A percentile compares a stretch with the other conserved stretches of the same genome.
phyloP scores from a whole-genome alignment of 2,329 filamentous ascomycete species.

The Harringtonia lauricola region DNA sequence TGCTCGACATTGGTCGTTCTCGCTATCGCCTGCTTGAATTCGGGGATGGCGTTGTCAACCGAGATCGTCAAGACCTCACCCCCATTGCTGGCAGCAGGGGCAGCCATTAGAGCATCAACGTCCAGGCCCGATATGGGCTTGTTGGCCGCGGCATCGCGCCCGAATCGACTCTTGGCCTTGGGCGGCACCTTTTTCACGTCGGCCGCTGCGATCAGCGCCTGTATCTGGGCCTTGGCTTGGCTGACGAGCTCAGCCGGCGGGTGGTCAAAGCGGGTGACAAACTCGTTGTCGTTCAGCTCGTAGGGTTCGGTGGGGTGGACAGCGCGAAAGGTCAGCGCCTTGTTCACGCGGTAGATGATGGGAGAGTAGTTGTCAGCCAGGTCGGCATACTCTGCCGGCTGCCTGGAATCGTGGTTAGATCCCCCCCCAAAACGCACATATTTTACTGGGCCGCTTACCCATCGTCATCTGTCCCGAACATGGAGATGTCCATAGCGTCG shows the following conservation, averaged over 20 bases:
- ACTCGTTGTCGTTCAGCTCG: slow-evolving; percentile 47
- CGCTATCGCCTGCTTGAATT: slow-evolving; percentile 73
- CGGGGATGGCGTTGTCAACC: slow-evolving; percentile 69
- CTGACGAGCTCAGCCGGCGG: slow-evolving; percentile 58
- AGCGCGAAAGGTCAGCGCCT: slow-evolving; percentile 74
- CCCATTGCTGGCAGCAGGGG: slow-evolving; percentile 10
- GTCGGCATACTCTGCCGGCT: slow-evolving; percentile 55
- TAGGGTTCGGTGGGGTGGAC: slow-evolving; percentile 58
- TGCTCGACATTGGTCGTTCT: slow-evolving; percentile 46
- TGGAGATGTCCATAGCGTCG: slow-evolving; percentile 80
- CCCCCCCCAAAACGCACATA: too few species aligned
- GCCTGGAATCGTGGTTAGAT: slow-evolving; percentile 14
- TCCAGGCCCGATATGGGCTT: slow-evolving; percentile 88
- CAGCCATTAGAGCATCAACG: slow-evolving; percentile 65
- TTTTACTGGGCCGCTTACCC: slow-evolving; percentile 50
- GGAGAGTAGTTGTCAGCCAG: slow-evolving; percentile 80
- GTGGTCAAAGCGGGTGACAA: slow-evolving; percentile 57
- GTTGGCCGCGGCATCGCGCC: slow-evolving; percentile 44
- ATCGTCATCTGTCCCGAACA: slow-evolving; percentile 60
- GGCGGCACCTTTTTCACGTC: slow-evolving; percentile 83
- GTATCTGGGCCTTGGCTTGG: slow-evolving; percentile 44
- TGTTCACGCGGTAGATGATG: slow-evolving; percentile 76
- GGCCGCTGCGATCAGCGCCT: slow-evolving; percentile 54
- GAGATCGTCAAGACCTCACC: slow-evolving; percentile 27
- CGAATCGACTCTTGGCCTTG: slow-evolving; percentile 63